These are phyloP conservation scores for Candida vaughaniae DNA, from an alignment of 805 yeast species.

Conservation along the genomic window DNA sequence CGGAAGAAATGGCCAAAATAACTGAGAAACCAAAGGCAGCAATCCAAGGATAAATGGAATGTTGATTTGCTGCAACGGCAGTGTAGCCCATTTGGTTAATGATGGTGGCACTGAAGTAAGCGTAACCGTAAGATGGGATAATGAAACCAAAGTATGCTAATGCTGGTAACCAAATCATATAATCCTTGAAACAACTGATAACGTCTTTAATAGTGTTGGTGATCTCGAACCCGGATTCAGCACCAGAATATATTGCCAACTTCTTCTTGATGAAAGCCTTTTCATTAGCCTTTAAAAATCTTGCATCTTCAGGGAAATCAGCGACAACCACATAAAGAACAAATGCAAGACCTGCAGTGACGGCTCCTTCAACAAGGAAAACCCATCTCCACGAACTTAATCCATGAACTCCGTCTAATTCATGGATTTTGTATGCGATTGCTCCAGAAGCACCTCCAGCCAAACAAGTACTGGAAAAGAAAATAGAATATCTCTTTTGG, in stretches of 20 bases:
- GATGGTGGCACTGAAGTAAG: conserved; percentile 70
- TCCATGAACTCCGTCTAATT: conserved; percentile 47
- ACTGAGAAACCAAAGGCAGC: conserved; percentile 68
- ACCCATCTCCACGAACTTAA: conserved; percentile 51
- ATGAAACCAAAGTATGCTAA: conserved; percentile 63
- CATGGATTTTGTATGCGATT: conserved; percentile 62
- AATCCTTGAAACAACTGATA: conserved; percentile 54
- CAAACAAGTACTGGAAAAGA: conserved; percentile 68
- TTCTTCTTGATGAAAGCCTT: conserved; percentile 57
- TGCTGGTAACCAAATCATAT: conserved; percentile 56
- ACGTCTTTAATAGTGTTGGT: conserved; percentile 48
- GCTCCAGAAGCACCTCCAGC: conserved; percentile 83
- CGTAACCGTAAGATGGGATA: conserved; percentile 75
- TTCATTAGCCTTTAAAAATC: conserved; percentile 49
- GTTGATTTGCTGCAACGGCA: conserved; percentile 71
- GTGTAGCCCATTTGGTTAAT: conserved; percentile 62
- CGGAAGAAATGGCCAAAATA: conserved; percentile 63
- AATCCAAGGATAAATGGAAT: conserved; percentile 86
- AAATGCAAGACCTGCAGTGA: conserved; percentile 35
- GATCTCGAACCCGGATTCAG: conserved; percentile 49
- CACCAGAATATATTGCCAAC: conserved; percentile 39
- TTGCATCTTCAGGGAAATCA: conserved; percentile 71
- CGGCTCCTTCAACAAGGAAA: conserved; percentile 48
- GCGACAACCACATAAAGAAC: conserved; percentile 51
- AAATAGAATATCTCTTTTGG: conserved; percentile 65